Percentiles rank a stretch among this genome's conserved stretches.
These are phyloP conservation scores for Tetradesmus obliquus DNA, from an alignment of 139 green algal species.

Conservation along the genomic window DNA sequence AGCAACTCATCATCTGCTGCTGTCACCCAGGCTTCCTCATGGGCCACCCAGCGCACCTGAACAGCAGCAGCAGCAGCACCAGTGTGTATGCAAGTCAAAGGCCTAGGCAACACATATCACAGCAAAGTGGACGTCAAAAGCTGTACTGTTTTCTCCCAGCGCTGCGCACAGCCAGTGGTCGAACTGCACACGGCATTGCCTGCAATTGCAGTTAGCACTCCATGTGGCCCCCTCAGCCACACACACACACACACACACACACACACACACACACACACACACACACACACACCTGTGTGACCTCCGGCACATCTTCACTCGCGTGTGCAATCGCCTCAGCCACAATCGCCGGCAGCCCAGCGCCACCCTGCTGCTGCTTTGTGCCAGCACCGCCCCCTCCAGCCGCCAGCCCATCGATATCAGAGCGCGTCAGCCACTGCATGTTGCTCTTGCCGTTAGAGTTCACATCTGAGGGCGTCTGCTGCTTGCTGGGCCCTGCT, in stretches of 20 bases:
- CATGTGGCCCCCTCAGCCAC: no score
- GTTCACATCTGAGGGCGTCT: conserved; percentile 18
- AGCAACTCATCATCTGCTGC: conserved; percentile 77
- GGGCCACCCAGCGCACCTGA: conserved; percentile 74
- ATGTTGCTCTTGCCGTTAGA: conserved; percentile 18
- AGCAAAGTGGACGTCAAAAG: background rate
- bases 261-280: background rate
- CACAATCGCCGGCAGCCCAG: conserved; percentile 54
- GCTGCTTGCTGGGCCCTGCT: background rate
- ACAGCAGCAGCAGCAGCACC: background rate
- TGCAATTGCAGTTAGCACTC: no score
- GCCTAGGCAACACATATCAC: background rate
- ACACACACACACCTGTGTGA: conserved; percentile 65
- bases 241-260: no score
- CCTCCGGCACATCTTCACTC: conserved; percentile 67
- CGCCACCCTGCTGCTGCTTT: background rate
- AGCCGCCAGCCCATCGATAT: conserved; percentile 13
- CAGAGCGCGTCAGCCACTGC: conserved; percentile 49
- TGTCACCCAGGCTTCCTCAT: conserved; percentile 72
- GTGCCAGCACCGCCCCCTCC: background rate
- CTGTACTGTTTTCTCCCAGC: background rate
- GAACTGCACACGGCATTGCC: background rate
- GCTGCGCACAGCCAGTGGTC: background rate
- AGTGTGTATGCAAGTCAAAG: background rate
- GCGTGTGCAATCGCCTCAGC: conserved; percentile 66